Conservation (phyloP, 805 yeast genomes). For the Saturnispora serradocipensis region DNA sequence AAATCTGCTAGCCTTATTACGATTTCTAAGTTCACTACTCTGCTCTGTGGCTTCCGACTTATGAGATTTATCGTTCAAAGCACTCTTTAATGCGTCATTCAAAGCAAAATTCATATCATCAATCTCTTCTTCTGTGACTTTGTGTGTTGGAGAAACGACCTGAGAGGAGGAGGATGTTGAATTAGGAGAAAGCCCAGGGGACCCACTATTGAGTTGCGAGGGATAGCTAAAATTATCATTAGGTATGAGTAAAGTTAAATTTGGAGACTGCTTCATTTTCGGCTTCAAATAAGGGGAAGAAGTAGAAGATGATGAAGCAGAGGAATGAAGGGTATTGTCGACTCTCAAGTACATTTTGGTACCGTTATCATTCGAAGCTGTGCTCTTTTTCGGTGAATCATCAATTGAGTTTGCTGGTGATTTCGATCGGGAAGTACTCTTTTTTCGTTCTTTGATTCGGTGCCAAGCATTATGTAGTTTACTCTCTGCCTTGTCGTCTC, state of each 20-base stretch:
- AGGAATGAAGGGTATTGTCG: neutral
- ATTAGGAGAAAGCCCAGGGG: neutral
- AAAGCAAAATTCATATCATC: conserved; percentile 9
- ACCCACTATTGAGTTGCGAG: neutral
- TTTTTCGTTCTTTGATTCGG: neutral
- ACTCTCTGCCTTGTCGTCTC: neutral
- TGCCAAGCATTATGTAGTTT: neutral
- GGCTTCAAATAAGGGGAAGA: neutral
- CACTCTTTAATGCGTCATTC: conserved; percentile 9
- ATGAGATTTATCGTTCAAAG: conserved; percentile 5
- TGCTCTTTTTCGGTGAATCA: neutral
- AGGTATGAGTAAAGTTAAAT: neutral
- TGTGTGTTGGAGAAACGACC: neutral
- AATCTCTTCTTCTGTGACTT: conserved; percentile 2
- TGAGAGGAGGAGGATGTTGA: neutral
- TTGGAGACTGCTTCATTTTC: neutral
- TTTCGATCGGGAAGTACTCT: neutral
- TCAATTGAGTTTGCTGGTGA: neutral
- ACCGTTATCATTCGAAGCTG: neutral
- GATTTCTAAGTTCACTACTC: neutral
- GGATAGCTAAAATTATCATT: neutral
- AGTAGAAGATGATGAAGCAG: neutral
- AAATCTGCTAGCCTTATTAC: neutral
- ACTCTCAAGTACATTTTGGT: neutral
- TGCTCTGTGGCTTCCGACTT: neutral